phyloP scores from a whole-genome alignment of 1,139 yeast species.

The Taiozyma sp. region DNA sequence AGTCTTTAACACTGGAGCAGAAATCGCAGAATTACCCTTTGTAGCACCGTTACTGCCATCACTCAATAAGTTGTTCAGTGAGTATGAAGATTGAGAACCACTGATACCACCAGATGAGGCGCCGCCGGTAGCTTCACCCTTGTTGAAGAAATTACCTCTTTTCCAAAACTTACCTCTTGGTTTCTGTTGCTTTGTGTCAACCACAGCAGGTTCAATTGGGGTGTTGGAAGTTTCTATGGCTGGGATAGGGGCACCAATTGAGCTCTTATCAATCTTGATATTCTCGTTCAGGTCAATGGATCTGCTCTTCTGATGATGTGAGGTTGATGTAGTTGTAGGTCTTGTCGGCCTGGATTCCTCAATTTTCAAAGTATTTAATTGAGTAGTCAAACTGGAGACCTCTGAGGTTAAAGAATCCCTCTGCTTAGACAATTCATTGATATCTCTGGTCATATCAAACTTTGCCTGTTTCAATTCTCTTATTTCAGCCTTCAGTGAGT shows the following conservation, averaged over 20 bases:
- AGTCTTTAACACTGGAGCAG: conserved; percentile 30
- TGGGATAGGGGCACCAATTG: background rate
- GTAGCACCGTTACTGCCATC: conserved; percentile 19
- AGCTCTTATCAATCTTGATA: background rate
- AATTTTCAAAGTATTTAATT: conserved; percentile 13
- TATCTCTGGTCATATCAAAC: conserved; percentile 33
- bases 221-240: background rate
- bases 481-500: conserved; percentile 29
- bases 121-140: conserved; percentile 4
- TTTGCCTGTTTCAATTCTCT: conserved; percentile 32
- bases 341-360: background rate
- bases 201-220: conserved; percentile 4
- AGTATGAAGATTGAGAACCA: conserved; percentile 18
- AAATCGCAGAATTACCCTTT: conserved; percentile 23
- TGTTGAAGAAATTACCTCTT: conserved; percentile 26
- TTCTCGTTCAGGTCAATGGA: background rate
- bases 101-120: conserved; percentile 5
- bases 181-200: conserved; percentile 17
- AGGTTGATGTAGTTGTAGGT: conserved; percentile 5
- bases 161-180: conserved; percentile 45
- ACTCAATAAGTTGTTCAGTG: conserved; percentile 22
- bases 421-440: conserved; percentile 33
- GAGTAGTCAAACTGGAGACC: conserved; percentile 8
- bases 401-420: conserved; percentile 17
- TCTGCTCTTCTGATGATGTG: background rate